Evolutionary conservation across 352 stramenopile species (phyloP), one percentile per base, ranked within the genome.

Genomic region (Phytophthora vignae): DNA sequence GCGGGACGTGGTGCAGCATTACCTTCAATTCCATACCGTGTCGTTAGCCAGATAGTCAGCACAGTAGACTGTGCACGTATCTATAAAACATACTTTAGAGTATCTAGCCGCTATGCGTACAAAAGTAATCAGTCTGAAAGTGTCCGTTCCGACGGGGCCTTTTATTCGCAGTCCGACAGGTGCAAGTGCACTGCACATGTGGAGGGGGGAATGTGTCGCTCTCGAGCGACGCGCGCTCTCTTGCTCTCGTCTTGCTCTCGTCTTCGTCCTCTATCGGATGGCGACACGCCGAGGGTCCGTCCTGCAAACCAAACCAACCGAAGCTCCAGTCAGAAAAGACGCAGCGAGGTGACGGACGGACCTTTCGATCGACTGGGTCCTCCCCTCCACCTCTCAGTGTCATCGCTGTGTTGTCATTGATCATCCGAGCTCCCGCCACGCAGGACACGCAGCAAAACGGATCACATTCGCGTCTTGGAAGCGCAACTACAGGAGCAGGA

Each of bases 241-340:
- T 66, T 50, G 19, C 11, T 52, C 10, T 53, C 17, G 27, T 17
- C 44, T 42, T 40, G 19, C 12, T 52, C 10, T 53, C n/a, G 27
- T 17, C 44, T 42, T 42, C 29, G 49, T 67, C 55, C 68, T 66
- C 55, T 62, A 67, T 69, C 55, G 54, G 54, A 55, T 68, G 65
- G 66, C 66, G 52, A 69, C 58, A 56, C 57, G 49, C 29, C 57
- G 48, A 63, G 54, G 38, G 36, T 70, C 52, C 69, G 27, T 76
- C 63, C 25, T 66, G 31, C 40, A 48, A 10, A 40, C 7, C 12
- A 22, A 22, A 50, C 52, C 33, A 31, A 31, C 27, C 40, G 36
- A 44, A 40, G 17, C 48, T 65, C 40, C 63, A 72, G 56, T 76
- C 64, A 73, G 53, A 64, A 76, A 76, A 76, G 50, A 73, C 69